Evolutionary conservation across 805 yeast species (phyloP).

Genomic region (Nakazawaea populi): DNA sequence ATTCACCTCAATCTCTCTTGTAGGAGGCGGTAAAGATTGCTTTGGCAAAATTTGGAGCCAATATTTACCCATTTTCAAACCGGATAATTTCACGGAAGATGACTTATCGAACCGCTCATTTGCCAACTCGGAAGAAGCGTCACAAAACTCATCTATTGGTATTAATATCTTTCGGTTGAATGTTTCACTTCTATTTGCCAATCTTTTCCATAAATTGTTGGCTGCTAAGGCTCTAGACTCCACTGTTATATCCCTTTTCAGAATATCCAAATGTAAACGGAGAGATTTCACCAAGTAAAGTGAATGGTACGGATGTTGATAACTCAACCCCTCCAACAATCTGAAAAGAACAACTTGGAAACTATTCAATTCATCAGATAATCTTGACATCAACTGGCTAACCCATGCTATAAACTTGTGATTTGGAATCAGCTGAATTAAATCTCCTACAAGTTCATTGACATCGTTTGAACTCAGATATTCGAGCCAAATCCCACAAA

Average conservation of each 20-base stretch:
- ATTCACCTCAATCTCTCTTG: slow-evolving; percentile 39
- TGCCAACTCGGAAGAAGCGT: slow-evolving; percentile 46
- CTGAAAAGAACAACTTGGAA: slow-evolving; percentile 53
- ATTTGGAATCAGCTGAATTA: slow-evolving; percentile 42
- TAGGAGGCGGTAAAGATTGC: slow-evolving; percentile 60
- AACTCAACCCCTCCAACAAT: slow-evolving; percentile 41
- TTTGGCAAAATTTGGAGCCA: slow-evolving; percentile 50
- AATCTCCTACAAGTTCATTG: slow-evolving; percentile 32
- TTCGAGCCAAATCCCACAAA: slow-evolving; percentile 81
- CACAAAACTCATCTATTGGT: slow-evolving; percentile 46
- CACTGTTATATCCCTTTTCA: slow-evolving; percentile 30
- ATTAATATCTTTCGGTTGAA: slow-evolving; percentile 27
- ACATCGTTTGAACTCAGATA: slow-evolving; percentile 39
- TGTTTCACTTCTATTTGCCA: slow-evolving; percentile 22
- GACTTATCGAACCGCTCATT: slow-evolving; percentile 34
- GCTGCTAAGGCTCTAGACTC: slow-evolving; percentile 49
- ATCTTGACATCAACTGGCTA: slow-evolving; percentile 71
- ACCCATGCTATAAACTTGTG: slow-evolving; percentile 73
- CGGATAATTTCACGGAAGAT: slow-evolving; percentile 24
- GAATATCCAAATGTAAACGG: slow-evolving; percentile 34
- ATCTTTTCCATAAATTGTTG: slow-evolving; percentile 34
- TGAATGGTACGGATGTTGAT: slow-evolving; percentile 67
- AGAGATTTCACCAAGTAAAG: slow-evolving; percentile 58
- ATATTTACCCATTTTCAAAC: slow-evolving; percentile 40
- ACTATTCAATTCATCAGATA: slow-evolving; percentile 37